Evolutionary conservation across 2,329 filamentous ascomycete genomes (phyloP), one percentile per base, ranked within the genome.

Genomic region (Pseudogymnoascus sp.): DNA sequence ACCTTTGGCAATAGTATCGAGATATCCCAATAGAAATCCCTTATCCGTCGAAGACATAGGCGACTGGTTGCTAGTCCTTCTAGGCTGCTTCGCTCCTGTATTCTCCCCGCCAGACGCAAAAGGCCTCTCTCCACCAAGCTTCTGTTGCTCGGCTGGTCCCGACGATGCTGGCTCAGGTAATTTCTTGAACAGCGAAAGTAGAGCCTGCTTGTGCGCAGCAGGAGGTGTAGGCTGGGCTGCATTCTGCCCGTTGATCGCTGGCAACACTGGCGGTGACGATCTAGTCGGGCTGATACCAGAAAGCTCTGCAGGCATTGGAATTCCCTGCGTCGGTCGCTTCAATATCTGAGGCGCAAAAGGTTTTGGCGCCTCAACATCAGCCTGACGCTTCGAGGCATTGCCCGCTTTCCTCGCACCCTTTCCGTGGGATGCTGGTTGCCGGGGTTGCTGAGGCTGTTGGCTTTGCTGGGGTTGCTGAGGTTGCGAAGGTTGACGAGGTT

Each of bases 11-110:
- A 72, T 65, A 62, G 78, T 78, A 65, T 90, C 84, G 68, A 95
- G 75, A 71, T 91, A 94, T 8, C 83, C 87, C 60, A 94, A 78
- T 70, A 95, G 75, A 69, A 94, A 94, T 13, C 80, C 86, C 70
- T 89, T 87, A 67, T 94, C 87, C 0, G 84, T 87, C 0, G 88
- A 83, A 3, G 87, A 88, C 48, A 86, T 84, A 10, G 82, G 77
- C 33, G 79, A 78, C 69, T 81, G 77, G 64, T 79, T 82, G 15
- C 77, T 78, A 9, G 80, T 76, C 40, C 79, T 75, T 37, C 68
- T 65, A 1, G 72, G 2, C 15, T 18, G 9, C 29, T 10, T 18
- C n/a, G 48, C 48, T 55, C 48, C 48, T 10, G 48, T 31, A 55
- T 33, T 33, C n/a, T 55, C 48, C 21, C 48, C 48, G 8, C 48